These are phyloP conservation scores for Nitzschia inconspicua DNA, from an alignment of 108 stramenopile species.

Conservation along the genomic window DNA sequence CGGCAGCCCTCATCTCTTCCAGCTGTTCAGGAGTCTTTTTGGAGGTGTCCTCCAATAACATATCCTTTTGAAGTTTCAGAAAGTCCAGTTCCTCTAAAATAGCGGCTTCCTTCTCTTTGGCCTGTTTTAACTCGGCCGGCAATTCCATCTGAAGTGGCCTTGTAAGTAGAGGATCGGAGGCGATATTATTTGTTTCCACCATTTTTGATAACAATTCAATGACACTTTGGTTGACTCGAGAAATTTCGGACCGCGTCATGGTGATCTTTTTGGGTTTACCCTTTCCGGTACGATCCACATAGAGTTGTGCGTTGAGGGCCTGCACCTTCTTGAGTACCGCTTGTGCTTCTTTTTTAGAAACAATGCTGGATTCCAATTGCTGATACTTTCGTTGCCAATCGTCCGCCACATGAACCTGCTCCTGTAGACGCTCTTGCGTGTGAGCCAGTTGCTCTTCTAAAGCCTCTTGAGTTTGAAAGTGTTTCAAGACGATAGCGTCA, in stretches of 20 bases:
- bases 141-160: not conserved
- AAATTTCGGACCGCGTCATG: not conserved
- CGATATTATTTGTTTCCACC: too few relatives aligned
- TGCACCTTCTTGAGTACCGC: too few relatives aligned
- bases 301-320: too few relatives aligned
- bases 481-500: conserved; percentile 5
- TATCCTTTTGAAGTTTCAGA: conserved; percentile 17
- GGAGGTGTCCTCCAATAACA: conserved; percentile 20
- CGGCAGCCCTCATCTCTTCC: not conserved
- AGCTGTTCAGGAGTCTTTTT: conserved; percentile 11
- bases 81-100: conserved; percentile 1
- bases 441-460: conserved; percentile 10
- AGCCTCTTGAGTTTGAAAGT: not conserved
- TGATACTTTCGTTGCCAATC: conserved; percentile 6
- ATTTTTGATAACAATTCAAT: not conserved
- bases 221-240: conserved; percentile 1
- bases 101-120: not conserved
- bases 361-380: conserved; percentile 6
- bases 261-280: not conserved
- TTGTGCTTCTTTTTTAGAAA: conserved; percentile 1
- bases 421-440: conserved; percentile 10
- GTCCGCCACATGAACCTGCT: conserved; percentile 4
- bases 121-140: not conserved
- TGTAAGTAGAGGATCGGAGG: too few relatives aligned
- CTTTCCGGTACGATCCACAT: too few relatives aligned